These are phyloP conservation scores for Serendipita vermifera DNA, from an alignment of 768 basidiomycete species.

Conservation along the genomic window DNA sequence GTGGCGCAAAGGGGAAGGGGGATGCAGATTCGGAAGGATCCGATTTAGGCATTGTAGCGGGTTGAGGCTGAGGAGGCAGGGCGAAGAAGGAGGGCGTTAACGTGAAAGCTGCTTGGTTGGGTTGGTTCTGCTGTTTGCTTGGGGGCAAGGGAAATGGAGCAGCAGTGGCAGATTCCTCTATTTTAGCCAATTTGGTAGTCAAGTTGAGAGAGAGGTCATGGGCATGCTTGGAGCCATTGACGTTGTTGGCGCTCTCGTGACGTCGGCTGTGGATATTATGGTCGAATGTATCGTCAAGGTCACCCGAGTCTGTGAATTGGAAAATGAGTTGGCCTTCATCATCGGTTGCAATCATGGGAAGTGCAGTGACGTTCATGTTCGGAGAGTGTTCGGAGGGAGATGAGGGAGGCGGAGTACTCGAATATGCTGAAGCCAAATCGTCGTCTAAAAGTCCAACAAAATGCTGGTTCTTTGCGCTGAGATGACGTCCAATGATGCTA, in stretches of 20 bases:
- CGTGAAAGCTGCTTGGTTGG: background rate
- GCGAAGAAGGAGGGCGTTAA: constrained; percentile 6
- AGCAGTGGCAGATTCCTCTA: too few species aligned
- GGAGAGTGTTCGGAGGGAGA: constrained; percentile 1
- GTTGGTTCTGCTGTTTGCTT: too few species aligned
- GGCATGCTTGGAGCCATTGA: too few species aligned
- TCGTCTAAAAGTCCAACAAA: background rate
- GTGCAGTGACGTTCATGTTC: background rate
- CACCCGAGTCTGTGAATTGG: background rate
- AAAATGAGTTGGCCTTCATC: constrained; percentile 2
- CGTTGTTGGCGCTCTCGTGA: too few species aligned
- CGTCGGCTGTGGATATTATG: too few species aligned
- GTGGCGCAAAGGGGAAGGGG: constrained; percentile 3
- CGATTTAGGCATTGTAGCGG: background rate
- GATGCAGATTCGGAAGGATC: background rate
- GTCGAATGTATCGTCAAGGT: background rate
- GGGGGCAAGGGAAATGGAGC: too few species aligned
- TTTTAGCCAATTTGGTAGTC: too few species aligned
- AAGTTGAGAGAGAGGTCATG: too few species aligned
- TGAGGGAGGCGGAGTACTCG: background rate
- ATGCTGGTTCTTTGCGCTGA: background rate
- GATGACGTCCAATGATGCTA: background rate
- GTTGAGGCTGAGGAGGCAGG: background rate
- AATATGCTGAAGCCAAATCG: background rate
- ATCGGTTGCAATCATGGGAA: background rate